A percentile compares a stretch with the other conserved stretches of the same genome.
These are phyloP conservation scores for Alternaria hordeiaustralica DNA, from an alignment of 2,329 filamentous ascomycete species.

Conservation along the genomic window DNA sequence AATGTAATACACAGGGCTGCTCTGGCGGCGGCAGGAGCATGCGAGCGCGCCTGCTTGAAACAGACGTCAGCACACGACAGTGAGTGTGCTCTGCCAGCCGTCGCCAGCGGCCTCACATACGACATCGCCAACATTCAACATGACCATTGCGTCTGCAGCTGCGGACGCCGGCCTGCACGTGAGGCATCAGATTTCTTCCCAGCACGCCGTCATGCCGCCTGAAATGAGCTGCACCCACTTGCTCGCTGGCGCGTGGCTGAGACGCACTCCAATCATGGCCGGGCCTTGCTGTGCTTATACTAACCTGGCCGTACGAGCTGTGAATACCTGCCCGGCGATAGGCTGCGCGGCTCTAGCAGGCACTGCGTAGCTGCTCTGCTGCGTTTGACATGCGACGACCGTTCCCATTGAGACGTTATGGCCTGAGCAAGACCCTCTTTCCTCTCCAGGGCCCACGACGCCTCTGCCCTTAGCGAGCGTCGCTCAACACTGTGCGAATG, in stretches of 20 bases:
- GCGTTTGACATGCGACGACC: constrained; percentile 9
- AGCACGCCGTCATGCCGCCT: constrained; percentile 25
- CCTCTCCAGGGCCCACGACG: neutral
- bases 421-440: neutral
- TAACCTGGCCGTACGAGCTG: neutral
- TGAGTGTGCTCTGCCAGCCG: constrained; percentile 3
- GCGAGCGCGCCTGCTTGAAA: constrained; percentile 26
- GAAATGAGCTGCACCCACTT: constrained; percentile 23
- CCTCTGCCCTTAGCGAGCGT: neutral
- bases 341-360: neutral
- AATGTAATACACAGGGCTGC: constrained; percentile 17
- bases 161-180: constrained; percentile 28
- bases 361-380: neutral
- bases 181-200: constrained; percentile 27
- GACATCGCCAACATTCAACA: constrained; percentile 2
- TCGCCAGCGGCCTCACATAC: neutral
- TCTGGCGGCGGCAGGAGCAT: constrained; percentile 9
- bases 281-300: constrained; percentile 7
- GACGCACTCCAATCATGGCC: constrained; percentile 20
- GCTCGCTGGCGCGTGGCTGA: constrained; percentile 32
- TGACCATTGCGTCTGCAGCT: constrained; percentile 13
- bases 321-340: neutral
- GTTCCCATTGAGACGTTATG: neutral
- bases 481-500: constrained; percentile 7
- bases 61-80: constrained; percentile 34